Base-by-base conservation (phyloP, 148 eudicot genomes). In the Silene latifolia region DNA sequence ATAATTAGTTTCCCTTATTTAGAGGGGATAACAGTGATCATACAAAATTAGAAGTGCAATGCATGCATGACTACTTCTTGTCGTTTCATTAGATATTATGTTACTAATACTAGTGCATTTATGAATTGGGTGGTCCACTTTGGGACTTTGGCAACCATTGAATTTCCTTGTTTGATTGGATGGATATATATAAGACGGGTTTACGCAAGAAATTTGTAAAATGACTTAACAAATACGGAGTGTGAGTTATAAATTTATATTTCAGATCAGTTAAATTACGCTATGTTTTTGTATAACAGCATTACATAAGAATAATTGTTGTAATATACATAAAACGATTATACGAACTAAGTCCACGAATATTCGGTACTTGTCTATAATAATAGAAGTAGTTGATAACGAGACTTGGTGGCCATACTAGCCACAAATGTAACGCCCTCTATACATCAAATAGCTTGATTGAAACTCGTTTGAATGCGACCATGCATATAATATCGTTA, bases 81-180 rank as follows among this genome's bases (percentile, higher is more conserved):
- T 62, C 67, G 76, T 74, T 46, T 62, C 35, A 74, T 46, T 44
- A 74, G 76, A 65, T 74, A 62, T 67, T 67, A 48, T 65, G 15
- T 11, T 0, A 51, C 13, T 51, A 51, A 4, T 51, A 0, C 35
- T 62, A 2, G 24, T 25, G 69, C 59, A 53, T 53, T 60, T 21
- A 72, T 15, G 27, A 72, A 27, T 18, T 19, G 17, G 5, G n/a
- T n/a, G 76, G 56, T n/a, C 68, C 76, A 44, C 23, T 23, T 42
- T 63, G 21, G 11, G 69, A 48, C 76, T 74, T 74, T 62, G 7
- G 76, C 69, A 44, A 14, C 59, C 46, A 62, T 10, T 60, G n/a
- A 60, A 39, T 61, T 66, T 10, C 4, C 5, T 32, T 32, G 35
- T 32, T 32, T 32, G 35, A 32, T 32, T 4, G 29, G 29, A 3